phyloP scores from a whole-genome alignment of 352 stramenopile species.

The Phytophthora ramorum region DNA sequence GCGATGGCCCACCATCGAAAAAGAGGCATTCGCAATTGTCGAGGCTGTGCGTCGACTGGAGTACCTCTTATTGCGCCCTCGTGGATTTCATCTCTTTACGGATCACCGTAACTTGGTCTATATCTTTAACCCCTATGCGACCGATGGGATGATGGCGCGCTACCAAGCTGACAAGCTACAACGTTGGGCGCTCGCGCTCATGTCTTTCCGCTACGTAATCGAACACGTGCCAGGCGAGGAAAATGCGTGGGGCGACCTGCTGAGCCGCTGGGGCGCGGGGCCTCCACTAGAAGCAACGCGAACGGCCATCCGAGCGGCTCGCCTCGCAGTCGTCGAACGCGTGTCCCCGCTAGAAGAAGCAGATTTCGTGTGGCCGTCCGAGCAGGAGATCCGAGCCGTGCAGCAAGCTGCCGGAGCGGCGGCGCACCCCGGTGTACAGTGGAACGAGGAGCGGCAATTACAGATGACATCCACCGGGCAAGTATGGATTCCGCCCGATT shows the following conservation, averaged over 20 bases:
- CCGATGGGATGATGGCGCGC: conserved; percentile 1
- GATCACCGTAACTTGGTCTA: conserved; percentile 30
- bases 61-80: conserved; percentile 18
- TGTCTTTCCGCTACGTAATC: conserved; percentile 23
- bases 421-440: too few relatives aligned
- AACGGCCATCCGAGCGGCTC: too few relatives aligned
- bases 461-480: too few relatives aligned
- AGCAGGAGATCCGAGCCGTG: neutral
- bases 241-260: conserved; percentile 10
- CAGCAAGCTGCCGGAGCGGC: neutral
- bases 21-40: neutral
- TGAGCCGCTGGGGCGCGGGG: conserved; percentile 6
- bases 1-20: neutral
- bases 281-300: too few relatives aligned
- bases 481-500: too few relatives aligned
- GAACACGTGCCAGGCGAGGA: conserved; percentile 12
- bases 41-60: neutral
- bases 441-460: too few relatives aligned
- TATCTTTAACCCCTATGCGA: conserved; percentile 21
- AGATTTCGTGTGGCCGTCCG: conserved; percentile 8
- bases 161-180: conserved; percentile 9
- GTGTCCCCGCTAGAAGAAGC: conserved; percentile 1
- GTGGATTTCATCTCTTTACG: conserved; percentile 21
- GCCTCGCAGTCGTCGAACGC: neutral
- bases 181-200: conserved; percentile 20